Percentiles rank a stretch among this genome's conserved stretches.
These are phyloP conservation scores for Wickerhamomyces mucosus DNA, from an alignment of 805 yeast species.

Conservation along the genomic window DNA sequence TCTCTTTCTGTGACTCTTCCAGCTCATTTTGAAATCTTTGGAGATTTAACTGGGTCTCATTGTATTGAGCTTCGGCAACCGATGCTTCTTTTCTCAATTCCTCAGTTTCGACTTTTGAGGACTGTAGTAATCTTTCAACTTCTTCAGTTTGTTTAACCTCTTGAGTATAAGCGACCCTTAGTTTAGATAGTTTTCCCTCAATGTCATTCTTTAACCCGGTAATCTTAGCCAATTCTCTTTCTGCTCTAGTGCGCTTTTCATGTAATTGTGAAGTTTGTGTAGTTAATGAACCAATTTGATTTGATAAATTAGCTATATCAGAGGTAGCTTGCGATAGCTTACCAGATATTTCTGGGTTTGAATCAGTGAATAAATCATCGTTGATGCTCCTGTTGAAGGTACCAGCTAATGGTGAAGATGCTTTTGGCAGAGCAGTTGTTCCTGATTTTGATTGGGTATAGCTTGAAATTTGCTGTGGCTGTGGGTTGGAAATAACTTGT, in stretches of 20 bases:
- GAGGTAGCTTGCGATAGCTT: constrained; percentile 71
- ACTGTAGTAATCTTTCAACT: constrained; percentile 53
- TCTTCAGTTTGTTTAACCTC: constrained; percentile 71
- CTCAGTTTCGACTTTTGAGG: constrained; percentile 58
- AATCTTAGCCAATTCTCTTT: constrained; percentile 64
- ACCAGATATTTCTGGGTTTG: constrained; percentile 42
- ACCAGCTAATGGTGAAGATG: constrained; percentile 2
- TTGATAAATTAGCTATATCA: constrained; percentile 79
- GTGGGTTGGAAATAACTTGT: too few relatives aligned
- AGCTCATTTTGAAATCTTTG: constrained; percentile 49
- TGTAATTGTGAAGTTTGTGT: constrained; percentile 63
- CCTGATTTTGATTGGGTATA: not conserved
- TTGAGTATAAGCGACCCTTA: constrained; percentile 64
- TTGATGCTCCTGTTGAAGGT: constrained; percentile 15
- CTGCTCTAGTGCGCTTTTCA: constrained; percentile 65
- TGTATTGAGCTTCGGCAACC: constrained; percentile 68
- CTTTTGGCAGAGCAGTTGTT: constrained; percentile 1
- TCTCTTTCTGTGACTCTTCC: constrained; percentile 61
- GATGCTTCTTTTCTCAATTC: constrained; percentile 63
- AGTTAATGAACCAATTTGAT: constrained; percentile 72
- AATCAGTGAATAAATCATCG: constrained; percentile 46
- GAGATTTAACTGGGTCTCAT: constrained; percentile 57
- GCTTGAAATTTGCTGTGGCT: too few relatives aligned
- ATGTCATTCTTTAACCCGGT: constrained; percentile 61
- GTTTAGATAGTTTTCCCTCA: constrained; percentile 54